Evolutionary conservation across 2,329 filamentous ascomycete genomes (phyloP).

Genomic region (Stenocarpella maydis): DNA sequence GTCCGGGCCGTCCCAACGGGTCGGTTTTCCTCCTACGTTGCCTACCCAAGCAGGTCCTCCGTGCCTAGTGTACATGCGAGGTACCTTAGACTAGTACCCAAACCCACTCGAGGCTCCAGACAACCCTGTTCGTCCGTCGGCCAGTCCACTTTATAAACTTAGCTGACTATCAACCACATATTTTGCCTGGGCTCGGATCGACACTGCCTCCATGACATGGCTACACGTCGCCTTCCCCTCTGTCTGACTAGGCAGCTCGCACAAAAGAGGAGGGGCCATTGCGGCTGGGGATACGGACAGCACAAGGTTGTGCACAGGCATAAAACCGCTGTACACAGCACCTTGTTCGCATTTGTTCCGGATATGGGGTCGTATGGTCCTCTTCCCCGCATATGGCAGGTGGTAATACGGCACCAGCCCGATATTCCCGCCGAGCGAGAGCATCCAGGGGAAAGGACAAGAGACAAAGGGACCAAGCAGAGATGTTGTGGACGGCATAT

Average conservation of each 20-base stretch:
- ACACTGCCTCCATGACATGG: conserved; percentile 8
- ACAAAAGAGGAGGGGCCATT: not conserved
- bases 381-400: not conserved
- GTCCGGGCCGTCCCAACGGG: not conserved
- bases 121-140: not conserved
- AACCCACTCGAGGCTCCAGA: conserved; percentile 22
- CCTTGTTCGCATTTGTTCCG: not conserved
- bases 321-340: not conserved
- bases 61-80: too few relatives aligned
- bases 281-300: not conserved
- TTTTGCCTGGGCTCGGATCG: not conserved
- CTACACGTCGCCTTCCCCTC: conserved; percentile 14
- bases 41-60: too few relatives aligned
- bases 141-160: conserved; percentile 18
- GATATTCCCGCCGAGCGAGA: not conserved
- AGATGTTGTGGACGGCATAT: not conserved
- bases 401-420: not conserved
- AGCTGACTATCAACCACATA: not conserved
- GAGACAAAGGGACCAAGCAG: not conserved
- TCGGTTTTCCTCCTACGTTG: not conserved
- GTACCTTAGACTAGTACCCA: not conserved
- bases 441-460: not conserved
- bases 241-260: not conserved
- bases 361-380: not conserved
- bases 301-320: conserved; percentile 3